These are phyloP conservation scores for Vaccinium corymbosum DNA, from an alignment of 148 eudicot species.

Conservation along the genomic window DNA sequence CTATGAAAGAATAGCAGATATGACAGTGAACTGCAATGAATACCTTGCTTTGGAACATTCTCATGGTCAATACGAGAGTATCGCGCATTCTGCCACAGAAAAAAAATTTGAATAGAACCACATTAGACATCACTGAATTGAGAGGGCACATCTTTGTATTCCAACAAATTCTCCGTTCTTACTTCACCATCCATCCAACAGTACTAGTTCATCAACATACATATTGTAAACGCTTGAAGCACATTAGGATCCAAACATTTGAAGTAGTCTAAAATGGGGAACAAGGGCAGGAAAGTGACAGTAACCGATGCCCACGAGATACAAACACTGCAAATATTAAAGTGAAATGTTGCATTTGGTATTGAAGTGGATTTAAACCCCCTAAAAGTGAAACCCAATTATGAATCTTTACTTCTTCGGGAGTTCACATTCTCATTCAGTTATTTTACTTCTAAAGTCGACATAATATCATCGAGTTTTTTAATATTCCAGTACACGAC, in stretches of 20 bases:
- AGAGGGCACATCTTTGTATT: no score
- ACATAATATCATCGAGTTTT: neutral
- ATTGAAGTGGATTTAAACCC: neutral
- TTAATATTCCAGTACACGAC: no score
- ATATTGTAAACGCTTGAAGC: no score
- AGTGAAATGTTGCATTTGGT: neutral
- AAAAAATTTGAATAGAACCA: neutral
- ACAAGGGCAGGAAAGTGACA: neutral
- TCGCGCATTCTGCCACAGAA: constrained; percentile 63
- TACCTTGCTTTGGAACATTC: constrained; percentile 93
- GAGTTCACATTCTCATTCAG: neutral
- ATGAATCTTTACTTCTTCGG: neutral
- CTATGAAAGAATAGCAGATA: neutral
- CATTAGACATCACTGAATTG: constrained; percentile 7
- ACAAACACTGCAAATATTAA: neutral
- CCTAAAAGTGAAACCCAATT: neutral
- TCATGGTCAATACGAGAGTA: constrained; percentile 77
- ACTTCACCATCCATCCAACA: no score
- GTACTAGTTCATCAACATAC: no score
- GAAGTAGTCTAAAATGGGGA: neutral
- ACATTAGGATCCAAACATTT: neutral
- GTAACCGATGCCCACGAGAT: neutral
- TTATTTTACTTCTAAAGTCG: neutral
- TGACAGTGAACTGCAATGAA: constrained; percentile 11
- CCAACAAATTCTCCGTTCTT: no score